Evolutionary conservation across 1,284 basidiomycete species (phyloP).

Genomic region (Ceratobasidium theobromae): DNA sequence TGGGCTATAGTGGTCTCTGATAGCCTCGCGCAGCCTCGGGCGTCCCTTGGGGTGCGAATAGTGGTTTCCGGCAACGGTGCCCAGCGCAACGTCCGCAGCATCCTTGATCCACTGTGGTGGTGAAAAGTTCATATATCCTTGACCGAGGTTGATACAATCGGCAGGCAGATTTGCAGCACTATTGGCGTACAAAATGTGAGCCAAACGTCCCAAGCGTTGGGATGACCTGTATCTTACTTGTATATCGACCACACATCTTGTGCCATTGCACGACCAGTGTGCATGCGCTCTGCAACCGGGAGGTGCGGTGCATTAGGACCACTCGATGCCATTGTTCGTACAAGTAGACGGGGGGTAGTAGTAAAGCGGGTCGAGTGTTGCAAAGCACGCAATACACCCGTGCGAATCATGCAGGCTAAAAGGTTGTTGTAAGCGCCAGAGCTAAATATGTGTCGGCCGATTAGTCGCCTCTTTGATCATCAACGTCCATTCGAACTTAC

Average conservation of each 20-base stretch:
- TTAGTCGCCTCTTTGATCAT: not conserved
- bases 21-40: slow-evolving; percentile 79
- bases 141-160: slow-evolving; percentile 89
- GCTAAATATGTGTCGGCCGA: slow-evolving; percentile 21
- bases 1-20: slow-evolving; percentile 75
- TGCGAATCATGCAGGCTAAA: slow-evolving; percentile 23
- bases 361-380: slow-evolving; percentile 10
- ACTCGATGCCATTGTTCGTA: slow-evolving; percentile 22
- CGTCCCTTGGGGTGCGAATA: slow-evolving; percentile 91
- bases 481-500: too few species aligned
- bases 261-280: slow-evolving; percentile 69
- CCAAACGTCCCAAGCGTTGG: not conserved
- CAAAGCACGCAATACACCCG: slow-evolving; percentile 21
- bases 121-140: slow-evolving; percentile 92
- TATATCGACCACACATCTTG: slow-evolving; percentile 92
- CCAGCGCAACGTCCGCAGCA: slow-evolving; percentile 72
- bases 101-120: slow-evolving; percentile 83
- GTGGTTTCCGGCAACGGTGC: slow-evolving; percentile 71
- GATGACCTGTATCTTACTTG: slow-evolving; percentile 73
- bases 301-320: not conserved
- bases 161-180: slow-evolving; percentile 82
- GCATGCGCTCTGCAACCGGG: slow-evolving; percentile 22
- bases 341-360: not conserved
- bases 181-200: slow-evolving; percentile 21
- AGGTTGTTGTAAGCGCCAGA: slow-evolving; percentile 3